phyloP scores from a whole-genome alignment of 495 filamentous ascomycete genomes.

The Clohesyomyces aquaticus region DNA sequence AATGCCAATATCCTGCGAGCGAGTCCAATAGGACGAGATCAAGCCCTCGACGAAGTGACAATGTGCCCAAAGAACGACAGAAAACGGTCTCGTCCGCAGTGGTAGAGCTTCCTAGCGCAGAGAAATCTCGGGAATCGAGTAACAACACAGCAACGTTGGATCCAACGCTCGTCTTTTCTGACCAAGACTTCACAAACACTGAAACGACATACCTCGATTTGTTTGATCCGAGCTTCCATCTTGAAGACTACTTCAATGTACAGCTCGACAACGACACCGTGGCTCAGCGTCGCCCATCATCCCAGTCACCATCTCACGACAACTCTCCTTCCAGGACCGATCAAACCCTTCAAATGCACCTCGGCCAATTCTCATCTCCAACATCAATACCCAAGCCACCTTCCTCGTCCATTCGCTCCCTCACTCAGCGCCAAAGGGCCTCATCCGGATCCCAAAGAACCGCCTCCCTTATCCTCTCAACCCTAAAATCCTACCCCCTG shows the following conservation, averaged over 20 bases:
- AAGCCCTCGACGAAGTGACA: neutral
- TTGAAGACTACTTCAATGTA: constrained; percentile 37
- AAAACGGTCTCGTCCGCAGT: neutral
- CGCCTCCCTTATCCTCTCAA: constrained; percentile 49
- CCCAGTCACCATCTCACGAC: constrained; percentile 30
- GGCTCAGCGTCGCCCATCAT: constrained; percentile 31
- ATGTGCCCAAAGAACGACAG: constrained; percentile 2
- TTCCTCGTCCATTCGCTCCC: constrained; percentile 41
- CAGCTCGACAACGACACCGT: constrained; percentile 35
- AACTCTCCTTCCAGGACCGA: constrained; percentile 18
- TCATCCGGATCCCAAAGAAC: constrained; percentile 45
- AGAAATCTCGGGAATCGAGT: constrained; percentile 12
- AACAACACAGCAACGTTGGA: constrained; percentile 17
- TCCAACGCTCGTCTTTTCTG: constrained; percentile 27
- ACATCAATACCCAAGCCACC: constrained; percentile 44
- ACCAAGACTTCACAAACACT: constrained; percentile 36
- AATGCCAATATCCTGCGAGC: constrained; percentile 50
- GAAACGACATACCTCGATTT: constrained; percentile 38
- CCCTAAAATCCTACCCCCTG: constrained; percentile 51
- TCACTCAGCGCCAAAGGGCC: constrained; percentile 44
- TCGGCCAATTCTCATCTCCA: constrained; percentile 27
- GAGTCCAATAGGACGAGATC: constrained; percentile 19
- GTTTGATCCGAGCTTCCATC: constrained; percentile 36
- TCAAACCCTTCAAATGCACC: constrained; percentile 29
- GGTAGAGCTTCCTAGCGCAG: constrained; percentile 11